Evolutionary conservation across 2,329 filamentous ascomycete genomes (phyloP).

Genomic region (Colletotrichum tamarilloi): DNA sequence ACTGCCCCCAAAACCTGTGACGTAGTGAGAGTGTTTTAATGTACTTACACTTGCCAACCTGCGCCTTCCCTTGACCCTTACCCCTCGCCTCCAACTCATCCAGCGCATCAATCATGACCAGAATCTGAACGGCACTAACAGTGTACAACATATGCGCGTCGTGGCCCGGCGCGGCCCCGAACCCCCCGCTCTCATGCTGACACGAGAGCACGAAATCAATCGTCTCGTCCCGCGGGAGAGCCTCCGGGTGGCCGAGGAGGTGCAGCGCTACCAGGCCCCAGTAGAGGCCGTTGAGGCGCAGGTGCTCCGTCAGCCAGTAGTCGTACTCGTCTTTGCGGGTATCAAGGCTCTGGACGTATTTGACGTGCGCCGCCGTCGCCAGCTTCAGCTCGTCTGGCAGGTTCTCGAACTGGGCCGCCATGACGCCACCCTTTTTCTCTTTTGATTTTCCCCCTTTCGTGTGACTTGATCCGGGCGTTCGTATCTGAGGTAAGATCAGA

Average conservation of each 20-base stretch:
- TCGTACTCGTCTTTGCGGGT: constrained; percentile 93
- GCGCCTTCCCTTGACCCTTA: constrained; percentile 75
- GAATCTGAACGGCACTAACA: constrained; percentile 92
- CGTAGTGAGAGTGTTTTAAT: neutral
- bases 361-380: constrained; percentile 75
- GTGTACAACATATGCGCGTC: constrained; percentile 98
- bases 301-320: constrained; percentile 97
- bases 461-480: too few species aligned
- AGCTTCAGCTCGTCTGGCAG: constrained; percentile 57
- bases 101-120: constrained; percentile 87
- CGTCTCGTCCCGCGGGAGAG: constrained; percentile 81
- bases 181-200: constrained; percentile 87
- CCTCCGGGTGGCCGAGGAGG: constrained; percentile 83
- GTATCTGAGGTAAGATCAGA: neutral
- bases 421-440: constrained; percentile 34
- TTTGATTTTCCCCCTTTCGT: too few species aligned
- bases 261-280: constrained; percentile 94
- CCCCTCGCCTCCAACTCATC: constrained; percentile 81
- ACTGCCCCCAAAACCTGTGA: constrained; percentile 32
- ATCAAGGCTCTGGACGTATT: constrained; percentile 93
- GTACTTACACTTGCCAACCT: constrained; percentile 81
- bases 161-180: constrained; percentile 92
- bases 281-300: constrained; percentile 95
- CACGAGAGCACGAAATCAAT: constrained; percentile 97
- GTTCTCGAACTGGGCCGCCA: constrained; percentile 47